phyloP scores from a whole-genome alignment of 2,329 filamentous ascomycete genomes.

The Daldinia sp. region DNA sequence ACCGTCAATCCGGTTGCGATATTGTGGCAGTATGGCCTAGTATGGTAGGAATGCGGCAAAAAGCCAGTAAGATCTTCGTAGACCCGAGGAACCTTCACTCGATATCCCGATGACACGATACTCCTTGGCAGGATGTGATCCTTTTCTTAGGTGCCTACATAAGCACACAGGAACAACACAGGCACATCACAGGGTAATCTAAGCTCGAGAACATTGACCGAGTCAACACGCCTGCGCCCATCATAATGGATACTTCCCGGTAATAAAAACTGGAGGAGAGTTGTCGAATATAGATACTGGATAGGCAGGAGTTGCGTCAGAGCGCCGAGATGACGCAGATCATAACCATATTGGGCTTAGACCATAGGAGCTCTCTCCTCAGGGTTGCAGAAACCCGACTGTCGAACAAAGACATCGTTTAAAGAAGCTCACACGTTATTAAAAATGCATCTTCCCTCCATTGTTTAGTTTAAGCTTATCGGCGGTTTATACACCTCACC shows the following conservation, averaged over 20 bases:
- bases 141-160: slow-evolving; percentile 11
- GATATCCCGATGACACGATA: slow-evolving; percentile 26
- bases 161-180: too few relatives aligned
- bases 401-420: slow-evolving; percentile 31
- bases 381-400: slow-evolving; percentile 33
- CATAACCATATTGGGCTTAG: slow-evolving; percentile 24
- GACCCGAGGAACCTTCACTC: slow-evolving; percentile 23
- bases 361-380: slow-evolving; percentile 23
- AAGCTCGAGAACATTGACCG: slow-evolving; percentile 6
- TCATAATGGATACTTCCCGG: slow-evolving; percentile 15
- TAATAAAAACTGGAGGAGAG: slow-evolving; percentile 22
- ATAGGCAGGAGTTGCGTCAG: slow-evolving; percentile 37
- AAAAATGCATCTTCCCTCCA: slow-evolving; percentile 24
- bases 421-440: slow-evolving; percentile 7
- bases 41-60: slow-evolving; percentile 33
- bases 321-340: slow-evolving; percentile 31
- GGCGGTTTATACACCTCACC: slow-evolving; percentile 1
- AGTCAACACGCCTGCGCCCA: slow-evolving; percentile 12
- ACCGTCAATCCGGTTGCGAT: slow-evolving; percentile 19
- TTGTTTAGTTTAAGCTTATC: slow-evolving; percentile 5
- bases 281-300: slow-evolving; percentile 26
- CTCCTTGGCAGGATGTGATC: slow-evolving; percentile 13
- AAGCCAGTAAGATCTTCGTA: slow-evolving; percentile 26
- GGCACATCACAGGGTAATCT: slow-evolving; percentile 2
- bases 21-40: slow-evolving; percentile 28